A percentile compares a stretch with the other conserved stretches of the same genome.
Conservation (phyloP, 2,329 filamentous ascomycete species). For the Pseudopyrenochaeta lycopersici region DNA sequence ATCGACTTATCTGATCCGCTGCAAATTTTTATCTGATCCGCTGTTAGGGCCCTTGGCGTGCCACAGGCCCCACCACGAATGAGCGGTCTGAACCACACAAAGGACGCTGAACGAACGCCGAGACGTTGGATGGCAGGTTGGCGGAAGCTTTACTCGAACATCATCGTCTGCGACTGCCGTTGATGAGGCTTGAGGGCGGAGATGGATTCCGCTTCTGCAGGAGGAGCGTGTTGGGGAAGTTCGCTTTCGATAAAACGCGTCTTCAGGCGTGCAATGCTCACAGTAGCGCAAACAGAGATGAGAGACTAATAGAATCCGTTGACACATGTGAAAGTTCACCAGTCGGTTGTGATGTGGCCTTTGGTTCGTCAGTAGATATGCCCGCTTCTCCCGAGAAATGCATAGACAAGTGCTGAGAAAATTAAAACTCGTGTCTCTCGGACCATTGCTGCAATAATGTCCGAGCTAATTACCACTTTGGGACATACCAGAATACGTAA, state of each 20-base stretch:
- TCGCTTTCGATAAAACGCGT: neutral
- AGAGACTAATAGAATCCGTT: too few relatives aligned
- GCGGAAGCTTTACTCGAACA: neutral
- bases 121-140: neutral
- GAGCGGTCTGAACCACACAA: neutral
- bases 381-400: too few relatives aligned
- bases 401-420: too few relatives aligned
- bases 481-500: too few relatives aligned
- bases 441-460: too few relatives aligned
- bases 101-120: neutral
- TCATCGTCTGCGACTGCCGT: neutral
- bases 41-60: conserved; percentile 19
- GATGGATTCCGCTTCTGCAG: conserved; percentile 3
- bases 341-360: too few relatives aligned
- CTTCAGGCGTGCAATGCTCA: neutral
- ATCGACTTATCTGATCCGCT: conserved; percentile 23
- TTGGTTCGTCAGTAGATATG: too few relatives aligned
- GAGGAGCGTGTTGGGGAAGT: neutral
- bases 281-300: neutral
- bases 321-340: too few relatives aligned
- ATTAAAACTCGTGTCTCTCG: too few relatives aligned
- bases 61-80: neutral
- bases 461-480: too few relatives aligned
- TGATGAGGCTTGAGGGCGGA: neutral
- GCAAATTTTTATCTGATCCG: conserved; percentile 32